These are phyloP conservation scores for Tolypocladium guangdongense DNA, from an alignment of 2,329 filamentous ascomycete species.

Conservation along the genomic window DNA sequence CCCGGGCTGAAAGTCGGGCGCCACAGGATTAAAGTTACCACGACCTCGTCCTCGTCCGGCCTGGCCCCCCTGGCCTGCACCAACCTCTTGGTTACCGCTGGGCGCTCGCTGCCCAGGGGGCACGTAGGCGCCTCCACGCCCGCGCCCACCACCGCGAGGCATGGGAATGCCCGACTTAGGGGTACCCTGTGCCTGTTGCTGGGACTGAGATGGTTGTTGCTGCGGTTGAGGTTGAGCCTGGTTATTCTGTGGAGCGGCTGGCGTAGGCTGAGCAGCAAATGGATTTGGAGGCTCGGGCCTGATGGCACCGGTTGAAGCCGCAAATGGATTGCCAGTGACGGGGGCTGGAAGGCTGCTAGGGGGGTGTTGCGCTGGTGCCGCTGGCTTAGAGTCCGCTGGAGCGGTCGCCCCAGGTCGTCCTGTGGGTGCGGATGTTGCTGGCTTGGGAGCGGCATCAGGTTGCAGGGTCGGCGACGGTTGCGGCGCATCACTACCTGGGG, in stretches of 20 bases:
- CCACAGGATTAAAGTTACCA: slow-evolving; percentile 34
- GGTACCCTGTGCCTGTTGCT: slow-evolving; percentile 9
- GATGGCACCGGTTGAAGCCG: slow-evolving; percentile 9
- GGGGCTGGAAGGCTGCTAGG: slow-evolving; percentile 10
- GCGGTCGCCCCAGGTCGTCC: neutral
- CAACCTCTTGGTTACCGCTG: slow-evolving; percentile 25
- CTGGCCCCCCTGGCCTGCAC: slow-evolving; percentile 14
- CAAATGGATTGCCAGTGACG: slow-evolving; percentile 22
- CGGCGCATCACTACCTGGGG: neutral
- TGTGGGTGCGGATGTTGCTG: too few relatives aligned
- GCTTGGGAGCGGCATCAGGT: neutral
- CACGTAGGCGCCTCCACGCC: slow-evolving; percentile 25
- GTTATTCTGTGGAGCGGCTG: slow-evolving; percentile 4
- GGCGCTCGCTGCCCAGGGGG: slow-evolving; percentile 25
- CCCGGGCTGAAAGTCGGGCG: slow-evolving; percentile 45
- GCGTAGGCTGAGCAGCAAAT: slow-evolving; percentile 8
- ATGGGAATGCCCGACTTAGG: slow-evolving; percentile 28
- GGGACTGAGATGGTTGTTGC: slow-evolving; percentile 10
- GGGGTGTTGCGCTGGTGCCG: slow-evolving; percentile 7
- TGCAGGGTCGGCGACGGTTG: neutral
- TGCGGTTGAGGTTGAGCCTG: slow-evolving; percentile 1
- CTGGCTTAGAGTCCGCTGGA: slow-evolving; percentile 7
- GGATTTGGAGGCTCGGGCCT: slow-evolving; percentile 14
- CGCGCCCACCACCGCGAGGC: slow-evolving; percentile 29
- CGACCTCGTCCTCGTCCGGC: slow-evolving; percentile 28